A percentile compares a stretch with the other conserved stretches of the same genome.
Evolutionary conservation across 306 rosid species (phyloP).

Genomic region (Malus fusca): DNA sequence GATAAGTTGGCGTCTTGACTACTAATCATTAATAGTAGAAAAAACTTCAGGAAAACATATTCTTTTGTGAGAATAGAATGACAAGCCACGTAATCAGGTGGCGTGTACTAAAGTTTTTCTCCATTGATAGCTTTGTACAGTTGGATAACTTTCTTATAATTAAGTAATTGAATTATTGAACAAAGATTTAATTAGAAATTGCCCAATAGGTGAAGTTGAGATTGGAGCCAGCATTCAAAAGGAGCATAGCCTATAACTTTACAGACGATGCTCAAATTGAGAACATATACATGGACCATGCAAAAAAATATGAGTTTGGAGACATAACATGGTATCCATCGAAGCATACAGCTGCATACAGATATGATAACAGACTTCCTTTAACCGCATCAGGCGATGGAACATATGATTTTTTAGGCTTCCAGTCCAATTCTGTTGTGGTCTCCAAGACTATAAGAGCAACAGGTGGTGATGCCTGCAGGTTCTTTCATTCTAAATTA

Average conservation of each 20-base stretch:
- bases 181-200: background rate
- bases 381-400: slow-evolving; percentile 44
- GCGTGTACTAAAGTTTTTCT: background rate
- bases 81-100: background rate
- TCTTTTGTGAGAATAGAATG: background rate
- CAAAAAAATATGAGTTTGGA: slow-evolving; percentile 54
- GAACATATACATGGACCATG: slow-evolving; percentile 39
- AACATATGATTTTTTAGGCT: slow-evolving; percentile 54
- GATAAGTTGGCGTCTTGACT: no score
- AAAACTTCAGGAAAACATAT: no score
- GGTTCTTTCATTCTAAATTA: no score
- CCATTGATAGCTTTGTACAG: background rate
- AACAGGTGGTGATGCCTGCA: slow-evolving; percentile 27
- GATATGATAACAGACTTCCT: slow-evolving; percentile 57
- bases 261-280: slow-evolving; percentile 38
- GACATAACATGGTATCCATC: slow-evolving; percentile 83
- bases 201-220: slow-evolving; percentile 47
- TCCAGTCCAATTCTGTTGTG: slow-evolving; percentile 43
- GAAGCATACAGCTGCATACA: slow-evolving; percentile 43
- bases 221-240: slow-evolving; percentile 53
- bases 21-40: no score
- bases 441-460: slow-evolving; percentile 44
- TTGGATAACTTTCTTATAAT: background rate
- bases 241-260: slow-evolving; percentile 54
- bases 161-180: background rate